These are phyloP conservation scores for Arthroderma sp. DNA, from an alignment of 2,329 filamentous ascomycete genomes.

Conservation along the genomic window DNA sequence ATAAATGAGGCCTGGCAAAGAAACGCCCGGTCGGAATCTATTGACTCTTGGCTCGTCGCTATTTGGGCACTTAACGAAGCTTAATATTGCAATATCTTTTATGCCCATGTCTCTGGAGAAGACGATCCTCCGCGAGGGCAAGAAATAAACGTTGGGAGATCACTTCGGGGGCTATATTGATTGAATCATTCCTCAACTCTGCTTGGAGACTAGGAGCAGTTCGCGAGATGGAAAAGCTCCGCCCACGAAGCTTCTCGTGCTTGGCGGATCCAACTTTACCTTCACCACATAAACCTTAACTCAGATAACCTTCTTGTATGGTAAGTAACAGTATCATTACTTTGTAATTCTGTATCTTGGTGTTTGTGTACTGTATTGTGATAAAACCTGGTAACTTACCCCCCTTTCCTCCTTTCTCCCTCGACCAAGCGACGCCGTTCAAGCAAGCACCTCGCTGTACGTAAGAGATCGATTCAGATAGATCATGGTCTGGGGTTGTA, in stretches of 20 bases:
- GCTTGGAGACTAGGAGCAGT: background rate
- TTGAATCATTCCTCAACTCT: background rate
- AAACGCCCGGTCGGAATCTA: background rate
- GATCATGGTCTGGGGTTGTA: background rate
- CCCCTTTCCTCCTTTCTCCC: background rate
- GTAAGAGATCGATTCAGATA: background rate
- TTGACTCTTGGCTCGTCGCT: conserved; percentile 5
- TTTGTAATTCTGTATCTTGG: background rate
- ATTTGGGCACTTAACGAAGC: conserved; percentile 4
- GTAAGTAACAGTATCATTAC: background rate
- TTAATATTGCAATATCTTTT: background rate
- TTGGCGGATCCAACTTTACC: conserved; percentile 4
- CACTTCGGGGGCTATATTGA: conserved; percentile 2
- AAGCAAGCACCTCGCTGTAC: background rate
- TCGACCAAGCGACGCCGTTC: background rate
- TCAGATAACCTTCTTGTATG: conserved; percentile 2
- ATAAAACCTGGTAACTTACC: background rate
- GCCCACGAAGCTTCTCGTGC: background rate
- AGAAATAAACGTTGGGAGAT: conserved; percentile 5
- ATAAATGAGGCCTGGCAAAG: background rate
- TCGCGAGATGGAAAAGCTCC: conserved; percentile 4
- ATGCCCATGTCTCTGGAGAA: background rate
- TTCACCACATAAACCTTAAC: conserved; percentile 2
- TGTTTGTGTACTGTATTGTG: background rate
- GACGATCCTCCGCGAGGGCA: conserved; percentile 4